A percentile compares a stretch with the other conserved stretches of the same genome.
Conservation (phyloP, 495 filamentous ascomycete genomes). For the Neurospora tetraspora region DNA sequence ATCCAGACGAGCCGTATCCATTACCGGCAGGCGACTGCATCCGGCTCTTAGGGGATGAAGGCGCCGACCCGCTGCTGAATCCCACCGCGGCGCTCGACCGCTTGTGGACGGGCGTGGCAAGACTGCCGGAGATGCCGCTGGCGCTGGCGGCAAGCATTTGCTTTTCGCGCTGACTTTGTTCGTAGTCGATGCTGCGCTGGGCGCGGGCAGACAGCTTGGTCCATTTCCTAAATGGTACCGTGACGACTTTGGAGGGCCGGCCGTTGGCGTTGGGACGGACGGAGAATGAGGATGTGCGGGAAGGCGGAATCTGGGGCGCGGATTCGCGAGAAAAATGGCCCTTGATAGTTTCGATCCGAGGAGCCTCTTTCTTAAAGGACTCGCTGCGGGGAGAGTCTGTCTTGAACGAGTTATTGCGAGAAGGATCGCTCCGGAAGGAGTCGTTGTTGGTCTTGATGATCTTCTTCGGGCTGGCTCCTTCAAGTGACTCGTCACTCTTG, state of each 20-base stretch:
- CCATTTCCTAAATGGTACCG: conserved; percentile 10
- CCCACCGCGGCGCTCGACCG: background rate
- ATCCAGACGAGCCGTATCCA: background rate
- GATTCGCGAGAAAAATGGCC: background rate
- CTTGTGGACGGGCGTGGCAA: background rate
- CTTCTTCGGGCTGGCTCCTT: conserved; percentile 27
- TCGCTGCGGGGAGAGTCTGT: background rate
- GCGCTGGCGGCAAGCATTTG: background rate
- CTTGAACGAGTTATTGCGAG: background rate
- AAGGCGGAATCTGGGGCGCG: background rate
- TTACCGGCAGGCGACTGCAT: background rate
- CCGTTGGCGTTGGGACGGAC: conserved; percentile 8
- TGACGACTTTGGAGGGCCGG: conserved; percentile 15
- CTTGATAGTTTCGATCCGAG: background rate
- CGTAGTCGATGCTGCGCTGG: background rate
- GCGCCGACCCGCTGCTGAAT: background rate
- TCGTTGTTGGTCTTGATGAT: conserved; percentile 22
- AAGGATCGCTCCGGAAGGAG: background rate
- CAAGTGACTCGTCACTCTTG: conserved; percentile 22
- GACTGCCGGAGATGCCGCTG: background rate
- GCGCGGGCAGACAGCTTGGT: conserved; percentile 7
- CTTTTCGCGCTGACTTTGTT: background rate
- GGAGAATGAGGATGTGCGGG: background rate
- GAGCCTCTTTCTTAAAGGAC: background rate
- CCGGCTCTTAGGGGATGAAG: background rate